phyloP scores from a whole-genome alignment of 805 yeast species.

The Zygoascus biomembranicola region DNA sequence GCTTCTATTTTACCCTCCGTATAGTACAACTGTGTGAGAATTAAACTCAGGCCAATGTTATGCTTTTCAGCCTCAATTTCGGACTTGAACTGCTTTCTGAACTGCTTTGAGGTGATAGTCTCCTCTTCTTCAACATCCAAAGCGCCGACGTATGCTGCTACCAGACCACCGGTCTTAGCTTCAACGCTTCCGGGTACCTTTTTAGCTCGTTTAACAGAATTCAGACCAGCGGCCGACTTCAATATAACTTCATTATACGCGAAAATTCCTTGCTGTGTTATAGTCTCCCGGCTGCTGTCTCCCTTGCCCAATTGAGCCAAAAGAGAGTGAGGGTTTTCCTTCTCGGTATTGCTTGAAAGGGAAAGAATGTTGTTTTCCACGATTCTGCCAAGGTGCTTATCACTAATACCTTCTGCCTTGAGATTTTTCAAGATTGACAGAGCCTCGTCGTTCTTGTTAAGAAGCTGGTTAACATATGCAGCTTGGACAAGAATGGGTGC shows the following conservation, averaged over 20 bases:
- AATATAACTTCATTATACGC: constrained; percentile 35
- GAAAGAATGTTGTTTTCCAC: constrained; percentile 13
- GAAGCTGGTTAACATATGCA: constrained; percentile 42
- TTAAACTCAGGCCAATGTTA: constrained; percentile 21
- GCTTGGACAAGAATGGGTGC: constrained; percentile 52
- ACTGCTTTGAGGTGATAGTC: background rate
- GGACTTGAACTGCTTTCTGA: constrained; percentile 20
- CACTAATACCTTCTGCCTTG: constrained; percentile 16
- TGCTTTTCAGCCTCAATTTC: constrained; percentile 24
- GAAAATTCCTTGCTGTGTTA: constrained; percentile 14
- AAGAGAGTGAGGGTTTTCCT: constrained; percentile 16
- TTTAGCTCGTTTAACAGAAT: constrained; percentile 14
- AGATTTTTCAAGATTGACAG: constrained; percentile 31
- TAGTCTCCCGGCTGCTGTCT: background rate
- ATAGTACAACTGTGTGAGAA: constrained; percentile 23
- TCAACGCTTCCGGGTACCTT: constrained; percentile 5
- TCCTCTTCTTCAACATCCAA: background rate
- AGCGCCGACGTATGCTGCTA: background rate
- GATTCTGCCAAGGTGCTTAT: constrained; percentile 7
- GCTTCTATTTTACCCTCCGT: constrained; percentile 18
- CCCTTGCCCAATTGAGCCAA: constrained; percentile 8
- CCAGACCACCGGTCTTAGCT: background rate
- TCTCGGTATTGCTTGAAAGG: constrained; percentile 3
- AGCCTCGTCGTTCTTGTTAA: constrained; percentile 33
- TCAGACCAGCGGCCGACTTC: constrained; percentile 30